Percentiles rank a stretch among this genome's conserved stretches.
phyloP scores from a whole-genome alignment of 2,329 filamentous ascomycete species.

The Acrodontium crateriforme region DNA sequence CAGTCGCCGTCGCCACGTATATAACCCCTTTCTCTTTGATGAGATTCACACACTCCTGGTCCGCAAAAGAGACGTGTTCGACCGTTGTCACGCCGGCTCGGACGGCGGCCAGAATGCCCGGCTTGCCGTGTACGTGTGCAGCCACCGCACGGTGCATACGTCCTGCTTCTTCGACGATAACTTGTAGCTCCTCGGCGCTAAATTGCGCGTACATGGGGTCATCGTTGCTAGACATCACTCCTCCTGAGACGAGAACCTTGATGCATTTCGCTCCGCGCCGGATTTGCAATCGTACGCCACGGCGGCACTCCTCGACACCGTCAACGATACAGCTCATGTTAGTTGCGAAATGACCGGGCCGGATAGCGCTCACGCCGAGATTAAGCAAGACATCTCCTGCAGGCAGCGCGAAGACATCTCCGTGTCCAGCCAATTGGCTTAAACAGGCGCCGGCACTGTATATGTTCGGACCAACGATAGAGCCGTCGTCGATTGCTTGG shows the following conservation, averaged over 20 bases:
- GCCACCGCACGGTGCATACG: conserved; percentile 15
- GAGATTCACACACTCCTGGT: conserved; percentile 31
- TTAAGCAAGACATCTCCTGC: too few species aligned
- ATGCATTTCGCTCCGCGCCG: conserved; percentile 19
- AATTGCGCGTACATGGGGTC: conserved; percentile 12
- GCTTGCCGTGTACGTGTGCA: conserved; percentile 20
- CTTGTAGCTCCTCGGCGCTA: conserved; percentile 10
- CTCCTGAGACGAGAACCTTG: conserved; percentile 19
- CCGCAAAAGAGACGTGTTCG: conserved; percentile 36
- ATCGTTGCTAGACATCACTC: conserved; percentile 15
- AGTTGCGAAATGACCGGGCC: not conserved
- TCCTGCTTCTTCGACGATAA: conserved; percentile 14
- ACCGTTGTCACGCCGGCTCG: conserved; percentile 34
- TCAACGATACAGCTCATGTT: conserved; percentile 21
- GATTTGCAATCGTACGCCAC: conserved; percentile 29
- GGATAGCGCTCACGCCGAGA: conserved; percentile 1
- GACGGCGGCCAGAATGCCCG: conserved; percentile 30
- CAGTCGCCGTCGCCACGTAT: conserved; percentile 27
- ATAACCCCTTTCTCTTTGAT: conserved; percentile 35
- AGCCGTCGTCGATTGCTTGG: conserved; percentile 30
- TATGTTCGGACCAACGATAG: conserved; percentile 35
- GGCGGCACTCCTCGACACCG: conserved; percentile 31
- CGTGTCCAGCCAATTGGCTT: conserved; percentile 37
- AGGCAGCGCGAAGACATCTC: too few species aligned
- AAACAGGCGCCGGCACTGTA: conserved; percentile 34